Evolutionary conservation across 305 asterid species (phyloP).

Genomic region (Fraxinus albicans): DNA sequence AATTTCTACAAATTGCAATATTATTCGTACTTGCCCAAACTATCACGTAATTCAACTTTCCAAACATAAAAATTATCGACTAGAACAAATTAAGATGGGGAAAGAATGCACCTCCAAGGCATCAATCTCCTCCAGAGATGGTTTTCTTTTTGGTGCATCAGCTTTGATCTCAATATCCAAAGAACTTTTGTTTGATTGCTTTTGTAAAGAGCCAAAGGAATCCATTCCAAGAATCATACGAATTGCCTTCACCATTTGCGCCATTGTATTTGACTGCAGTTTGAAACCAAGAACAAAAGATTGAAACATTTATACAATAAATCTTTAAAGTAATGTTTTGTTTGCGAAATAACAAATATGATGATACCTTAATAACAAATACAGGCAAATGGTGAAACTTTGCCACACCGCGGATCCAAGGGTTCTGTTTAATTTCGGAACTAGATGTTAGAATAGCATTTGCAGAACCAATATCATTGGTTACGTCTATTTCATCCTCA

Average conservation of each 20-base stretch:
- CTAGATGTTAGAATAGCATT: constrained; percentile 81
- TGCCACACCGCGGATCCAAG: constrained; percentile 94
- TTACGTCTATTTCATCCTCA: constrained; percentile 72
- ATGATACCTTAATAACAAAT: constrained; percentile 82
- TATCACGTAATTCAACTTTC: neutral
- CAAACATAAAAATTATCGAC: neutral
- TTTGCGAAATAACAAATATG: constrained; percentile 8
- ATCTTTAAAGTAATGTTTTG: constrained; percentile 4
- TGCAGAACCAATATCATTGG: constrained; percentile 73
- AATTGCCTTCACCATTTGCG: constrained; percentile 93
- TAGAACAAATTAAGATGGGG: neutral
- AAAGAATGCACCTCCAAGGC: constrained; percentile 77
- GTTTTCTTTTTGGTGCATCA: constrained; percentile 80
- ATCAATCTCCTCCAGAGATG: constrained; percentile 94
- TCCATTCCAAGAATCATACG: constrained; percentile 89
- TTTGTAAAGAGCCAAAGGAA: constrained; percentile 44
- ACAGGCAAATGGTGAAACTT: constrained; percentile 83
- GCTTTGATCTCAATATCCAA: constrained; percentile 74
- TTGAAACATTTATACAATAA: constrained; percentile 4
- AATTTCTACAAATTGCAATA: neutral
- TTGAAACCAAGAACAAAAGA: constrained; percentile 22
- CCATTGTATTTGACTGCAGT: constrained; percentile 83
- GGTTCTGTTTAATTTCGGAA: constrained; percentile 78
- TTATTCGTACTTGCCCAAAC: neutral
- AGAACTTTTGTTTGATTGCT: constrained; percentile 42